A percentile compares a stretch with the other conserved stretches of the same genome.
Conservation (phyloP, 2,329 filamentous ascomycete genomes). For the Septoria petroselini region DNA sequence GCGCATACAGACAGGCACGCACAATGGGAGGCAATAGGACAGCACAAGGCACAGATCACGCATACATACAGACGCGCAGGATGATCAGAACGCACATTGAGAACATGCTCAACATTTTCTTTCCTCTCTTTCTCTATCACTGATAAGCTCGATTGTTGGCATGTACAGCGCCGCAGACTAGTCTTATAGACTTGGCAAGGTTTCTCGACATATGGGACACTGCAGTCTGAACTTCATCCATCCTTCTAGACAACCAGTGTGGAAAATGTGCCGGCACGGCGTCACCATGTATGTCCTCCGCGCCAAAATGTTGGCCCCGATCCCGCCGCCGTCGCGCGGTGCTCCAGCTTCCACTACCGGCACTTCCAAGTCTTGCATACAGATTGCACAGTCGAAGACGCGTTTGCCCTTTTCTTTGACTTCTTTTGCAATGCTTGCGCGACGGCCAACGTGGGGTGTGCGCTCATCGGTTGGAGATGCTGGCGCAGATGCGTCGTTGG, state of each 20-base stretch:
- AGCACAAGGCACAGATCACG: no score
- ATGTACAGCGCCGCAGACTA: not conserved
- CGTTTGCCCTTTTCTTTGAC: constrained; percentile 55
- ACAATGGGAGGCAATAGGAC: no score
- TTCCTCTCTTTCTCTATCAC: not conserved
- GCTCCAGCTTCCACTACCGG: constrained; percentile 63
- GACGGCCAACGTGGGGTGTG: constrained; percentile 15
- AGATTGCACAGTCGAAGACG: constrained; percentile 89
- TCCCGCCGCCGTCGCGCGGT: constrained; percentile 42
- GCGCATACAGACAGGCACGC: no score
- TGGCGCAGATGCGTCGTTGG: constrained; percentile 24
- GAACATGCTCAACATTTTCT: no score
- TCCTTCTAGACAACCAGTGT: constrained; percentile 83
- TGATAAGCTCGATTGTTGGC: not conserved
- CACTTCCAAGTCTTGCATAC: constrained; percentile 86
- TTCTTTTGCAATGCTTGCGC: constrained; percentile 25
- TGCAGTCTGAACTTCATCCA: constrained; percentile 94
- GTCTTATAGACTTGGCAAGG: constrained; percentile 70
- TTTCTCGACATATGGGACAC: constrained; percentile 92
- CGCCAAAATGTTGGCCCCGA: constrained; percentile 63
- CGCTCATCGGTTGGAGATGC: constrained; percentile 30
- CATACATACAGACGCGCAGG: no score
- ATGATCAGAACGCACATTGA: no score
- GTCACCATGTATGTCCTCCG: constrained; percentile 93
- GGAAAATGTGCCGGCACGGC: constrained; percentile 93